phyloP scores from a whole-genome alignment of 495 filamentous ascomycete genomes.

The Daldinia decipiens region DNA sequence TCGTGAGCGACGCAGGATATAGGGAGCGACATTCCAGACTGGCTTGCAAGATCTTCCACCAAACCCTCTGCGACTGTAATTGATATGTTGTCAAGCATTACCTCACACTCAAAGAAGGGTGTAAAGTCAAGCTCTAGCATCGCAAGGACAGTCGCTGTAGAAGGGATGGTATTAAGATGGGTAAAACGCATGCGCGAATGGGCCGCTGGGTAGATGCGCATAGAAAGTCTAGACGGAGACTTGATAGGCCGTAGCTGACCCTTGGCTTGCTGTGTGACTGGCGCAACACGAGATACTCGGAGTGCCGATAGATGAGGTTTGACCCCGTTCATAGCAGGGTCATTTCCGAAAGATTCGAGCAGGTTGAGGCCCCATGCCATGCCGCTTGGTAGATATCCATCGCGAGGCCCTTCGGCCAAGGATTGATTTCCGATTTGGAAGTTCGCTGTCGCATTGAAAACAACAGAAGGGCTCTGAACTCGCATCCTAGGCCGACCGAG shows the following conservation, averaged over 20 bases:
- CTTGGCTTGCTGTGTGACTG: conserved; percentile 61
- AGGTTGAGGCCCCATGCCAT: conserved; percentile 82
- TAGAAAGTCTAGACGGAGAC: conserved; percentile 70
- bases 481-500: conserved; percentile 80
- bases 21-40: conserved; percentile 68
- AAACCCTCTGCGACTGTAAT: conserved; percentile 72
- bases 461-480: conserved; percentile 78
- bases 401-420: conserved; percentile 59
- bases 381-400: conserved; percentile 81
- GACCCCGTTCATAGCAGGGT: conserved; percentile 71
- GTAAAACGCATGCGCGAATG: conserved; percentile 86
- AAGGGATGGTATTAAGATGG: conserved; percentile 70
- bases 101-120: conserved; percentile 78
- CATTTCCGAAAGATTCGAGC: conserved; percentile 77
- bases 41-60: conserved; percentile 70
- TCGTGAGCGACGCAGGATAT: conserved; percentile 80
- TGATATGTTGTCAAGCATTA: conserved; percentile 73
- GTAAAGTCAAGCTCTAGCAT: conserved; percentile 90
- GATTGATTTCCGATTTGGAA: conserved; percentile 67
- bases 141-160: conserved; percentile 76
- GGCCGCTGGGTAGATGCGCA: conserved; percentile 81
- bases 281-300: conserved; percentile 80
- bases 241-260: conserved; percentile 68
- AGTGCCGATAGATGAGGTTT: conserved; percentile 81
- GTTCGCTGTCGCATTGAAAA: conserved; percentile 79